Evolutionary conservation across 1,139 yeast genomes (phyloP), one percentile per base, ranked within the genome.

Genomic region (Suhomyces taliae): DNA sequence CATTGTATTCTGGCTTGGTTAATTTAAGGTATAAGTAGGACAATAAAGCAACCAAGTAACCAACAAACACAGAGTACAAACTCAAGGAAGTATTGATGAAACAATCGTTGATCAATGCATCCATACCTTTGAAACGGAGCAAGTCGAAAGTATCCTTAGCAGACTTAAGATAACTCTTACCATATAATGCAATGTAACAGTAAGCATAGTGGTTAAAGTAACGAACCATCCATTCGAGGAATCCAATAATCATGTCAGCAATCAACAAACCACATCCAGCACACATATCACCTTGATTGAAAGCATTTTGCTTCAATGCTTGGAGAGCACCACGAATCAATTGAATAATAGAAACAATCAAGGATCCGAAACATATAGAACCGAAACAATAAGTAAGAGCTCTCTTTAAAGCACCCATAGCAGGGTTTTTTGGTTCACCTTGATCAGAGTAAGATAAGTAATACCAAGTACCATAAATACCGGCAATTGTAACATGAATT

Each of bases 161-260:
- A 0, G 95, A 83, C 32, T 76, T 74, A 44, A 88, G 61, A 61
- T 90, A 91, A 34, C 83, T 75, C 59, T 85, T 85, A 47, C 97
- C 97, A 64, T 90, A 91, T 37, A 91, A 76, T 0, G 97, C 96
- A 59, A 91, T 78, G 59, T 85, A 90, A 36, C 95, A 85, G 65
- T 87, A 89, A 10, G 97, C 96, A 61, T 90, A 91, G 61, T 87
- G 93, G 69, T 91, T 90, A 71, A 91, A 90, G 73, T 88, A 91
- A 55, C 84, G 78, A 27, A 88, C 87, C 58, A 87, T 60, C 90
- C 96, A 87, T 56, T 89, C 90, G 42, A 90, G 65, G 44, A 87
- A 72, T 9, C 82, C 79, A 41, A 85, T 72, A 38, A 88, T 58
- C 65, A 84, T 78, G 55, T 85, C 90, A 40, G 85, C 68, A 38